Evolutionary conservation across 768 basidiomycete species (phyloP).

Genomic region (Podaxis sp.): DNA sequence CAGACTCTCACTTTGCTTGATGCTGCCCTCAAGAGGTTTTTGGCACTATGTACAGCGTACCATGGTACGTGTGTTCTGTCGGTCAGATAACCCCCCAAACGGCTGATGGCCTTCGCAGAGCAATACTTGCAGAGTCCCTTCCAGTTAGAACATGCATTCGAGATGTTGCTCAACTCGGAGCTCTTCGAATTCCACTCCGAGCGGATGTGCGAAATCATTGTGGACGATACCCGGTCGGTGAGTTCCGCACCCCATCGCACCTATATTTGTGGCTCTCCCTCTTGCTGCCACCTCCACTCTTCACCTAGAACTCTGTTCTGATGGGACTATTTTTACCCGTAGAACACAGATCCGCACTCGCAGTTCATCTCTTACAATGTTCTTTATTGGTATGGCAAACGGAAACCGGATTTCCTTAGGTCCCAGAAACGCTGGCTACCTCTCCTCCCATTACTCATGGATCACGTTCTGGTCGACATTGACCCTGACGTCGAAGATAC

Average conservation of each 20-base stretch:
- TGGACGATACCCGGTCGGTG: conserved; percentile 68
- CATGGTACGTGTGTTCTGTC: conserved; percentile 59
- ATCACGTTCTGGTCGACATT: conserved; percentile 78
- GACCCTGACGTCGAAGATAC: conserved; percentile 71
- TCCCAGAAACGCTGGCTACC: conserved; percentile 83
- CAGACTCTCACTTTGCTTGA: conserved; percentile 77
- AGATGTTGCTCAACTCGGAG: conserved; percentile 76
- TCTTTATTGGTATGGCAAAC: conserved; percentile 73
- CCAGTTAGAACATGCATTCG: conserved; percentile 83
- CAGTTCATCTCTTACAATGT: conserved; percentile 79
- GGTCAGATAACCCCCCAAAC: not conserved
- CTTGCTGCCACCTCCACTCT: conserved; percentile 13
- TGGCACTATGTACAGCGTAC: conserved; percentile 79
- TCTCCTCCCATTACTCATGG: conserved; percentile 80
- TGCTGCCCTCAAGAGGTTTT: conserved; percentile 70
- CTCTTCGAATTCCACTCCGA: conserved; percentile 91
- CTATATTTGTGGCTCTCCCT: conserved; percentile 8
- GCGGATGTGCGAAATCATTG: conserved; percentile 80
- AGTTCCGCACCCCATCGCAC: conserved; percentile 22
- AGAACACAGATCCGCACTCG: conserved; percentile 85
- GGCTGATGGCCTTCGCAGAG: conserved; percentile 40
- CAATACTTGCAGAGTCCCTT: conserved; percentile 81
- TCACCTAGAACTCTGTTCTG: not conserved
- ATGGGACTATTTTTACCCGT: conserved; percentile 8
- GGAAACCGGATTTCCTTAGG: conserved; percentile 66